These are phyloP conservation scores for Suillus paluster DNA, from an alignment of 768 basidiomycete genomes.

Conservation along the genomic window DNA sequence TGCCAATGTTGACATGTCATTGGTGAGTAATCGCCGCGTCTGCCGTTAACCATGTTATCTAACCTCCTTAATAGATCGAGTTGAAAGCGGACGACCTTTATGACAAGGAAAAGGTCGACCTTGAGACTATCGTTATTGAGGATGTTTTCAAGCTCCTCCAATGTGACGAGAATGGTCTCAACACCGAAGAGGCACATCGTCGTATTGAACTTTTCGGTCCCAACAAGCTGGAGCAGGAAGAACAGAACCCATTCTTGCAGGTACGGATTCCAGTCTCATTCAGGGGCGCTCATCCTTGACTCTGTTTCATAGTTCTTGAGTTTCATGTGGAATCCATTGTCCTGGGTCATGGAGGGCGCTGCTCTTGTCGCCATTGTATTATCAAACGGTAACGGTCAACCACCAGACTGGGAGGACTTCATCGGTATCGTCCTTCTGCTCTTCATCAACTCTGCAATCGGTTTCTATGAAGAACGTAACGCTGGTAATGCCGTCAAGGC, in stretches of 20 bases:
- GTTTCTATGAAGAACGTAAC: slow-evolving; percentile 97
- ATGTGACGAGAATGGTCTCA: slow-evolving; percentile 83
- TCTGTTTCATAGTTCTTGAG: slow-evolving; percentile 66
- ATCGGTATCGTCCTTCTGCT: slow-evolving; percentile 92
- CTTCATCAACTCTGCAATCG: slow-evolving; percentile 94
- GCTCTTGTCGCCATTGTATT: slow-evolving; percentile 93
- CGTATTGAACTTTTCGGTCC: slow-evolving; percentile 95
- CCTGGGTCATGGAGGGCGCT: slow-evolving; percentile 99
- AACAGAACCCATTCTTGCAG: slow-evolving; percentile 91
- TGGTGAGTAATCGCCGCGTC: slow-evolving; percentile 45
- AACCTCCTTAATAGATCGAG: slow-evolving; percentile 61
- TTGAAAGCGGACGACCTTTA: slow-evolving; percentile 93
- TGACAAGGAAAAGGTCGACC: slow-evolving; percentile 99
- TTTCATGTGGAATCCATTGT: slow-evolving; percentile 99
- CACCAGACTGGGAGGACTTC: slow-evolving; percentile 98
- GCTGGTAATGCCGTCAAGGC: slow-evolving; percentile 99
- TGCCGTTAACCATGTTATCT: neutral
- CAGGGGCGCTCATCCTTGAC: neutral
- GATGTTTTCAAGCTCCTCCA: slow-evolving; percentile 97
- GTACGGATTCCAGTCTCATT: slow-evolving; percentile 39
- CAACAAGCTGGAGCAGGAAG: slow-evolving; percentile 91
- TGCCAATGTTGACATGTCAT: slow-evolving; percentile 87
- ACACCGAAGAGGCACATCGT: slow-evolving; percentile 71
- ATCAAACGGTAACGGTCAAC: slow-evolving; percentile 84
- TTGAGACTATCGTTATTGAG: slow-evolving; percentile 95